Conservation (phyloP, 2,329 filamentous ascomycete species). For the Exophiala bonariae region DNA sequence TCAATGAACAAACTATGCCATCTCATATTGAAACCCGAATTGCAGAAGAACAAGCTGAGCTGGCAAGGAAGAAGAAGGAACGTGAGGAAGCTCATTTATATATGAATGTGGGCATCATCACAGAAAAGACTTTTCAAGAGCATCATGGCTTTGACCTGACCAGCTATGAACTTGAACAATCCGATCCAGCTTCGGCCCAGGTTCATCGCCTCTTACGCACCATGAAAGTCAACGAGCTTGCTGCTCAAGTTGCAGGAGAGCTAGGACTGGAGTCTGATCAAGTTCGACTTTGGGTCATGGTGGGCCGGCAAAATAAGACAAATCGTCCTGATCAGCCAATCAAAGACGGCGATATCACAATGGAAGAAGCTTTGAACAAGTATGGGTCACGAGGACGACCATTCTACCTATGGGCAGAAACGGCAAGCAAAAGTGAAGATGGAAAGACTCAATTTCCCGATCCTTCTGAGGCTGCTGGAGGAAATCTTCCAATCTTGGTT, state of each 20-base stretch:
- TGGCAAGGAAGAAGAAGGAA: slow-evolving; percentile 79
- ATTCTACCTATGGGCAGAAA: slow-evolving; percentile 85
- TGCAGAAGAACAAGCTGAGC: slow-evolving; percentile 75
- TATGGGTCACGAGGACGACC: slow-evolving; percentile 66
- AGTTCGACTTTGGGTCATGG: slow-evolving; percentile 92
- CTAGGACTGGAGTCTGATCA: slow-evolving; percentile 66
- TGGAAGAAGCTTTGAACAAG: slow-evolving; percentile 72
- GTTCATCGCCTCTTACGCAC: slow-evolving; percentile 71
- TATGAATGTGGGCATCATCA: slow-evolving; percentile 79
- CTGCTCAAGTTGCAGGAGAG: slow-evolving; percentile 68
- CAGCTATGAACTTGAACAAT: slow-evolving; percentile 60
- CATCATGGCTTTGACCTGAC: slow-evolving; percentile 85
- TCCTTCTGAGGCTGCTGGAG: slow-evolving; percentile 29
- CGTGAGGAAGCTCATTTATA: slow-evolving; percentile 93
- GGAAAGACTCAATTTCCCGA: slow-evolving; percentile 70
- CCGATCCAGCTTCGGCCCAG: slow-evolving; percentile 70
- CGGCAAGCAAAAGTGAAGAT: slow-evolving; percentile 62
- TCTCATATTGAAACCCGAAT: slow-evolving; percentile 75
- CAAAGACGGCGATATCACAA: slow-evolving; percentile 70
- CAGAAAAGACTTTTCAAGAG: slow-evolving; percentile 74
- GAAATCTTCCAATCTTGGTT: slow-evolving; percentile 67
- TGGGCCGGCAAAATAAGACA: slow-evolving; percentile 97
- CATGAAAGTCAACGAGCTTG: slow-evolving; percentile 76
- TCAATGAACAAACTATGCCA: slow-evolving; percentile 77
- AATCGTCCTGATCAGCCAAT: slow-evolving; percentile 87